These are phyloP conservation scores for Gardenia jasminoides DNA, from an alignment of 257 asterid genomes.

Conservation along the genomic window DNA sequence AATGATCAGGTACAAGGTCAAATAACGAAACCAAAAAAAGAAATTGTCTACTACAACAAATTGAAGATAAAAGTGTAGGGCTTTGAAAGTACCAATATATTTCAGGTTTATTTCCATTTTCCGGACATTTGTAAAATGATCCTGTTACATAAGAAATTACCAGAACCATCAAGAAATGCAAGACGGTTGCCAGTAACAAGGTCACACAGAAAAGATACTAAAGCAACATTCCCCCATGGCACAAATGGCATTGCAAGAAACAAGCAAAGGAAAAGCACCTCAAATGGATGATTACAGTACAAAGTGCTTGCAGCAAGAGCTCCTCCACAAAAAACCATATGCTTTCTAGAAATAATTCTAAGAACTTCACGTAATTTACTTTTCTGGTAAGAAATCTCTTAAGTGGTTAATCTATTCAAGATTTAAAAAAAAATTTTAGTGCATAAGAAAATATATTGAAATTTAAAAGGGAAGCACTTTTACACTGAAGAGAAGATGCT, in stretches of 20 bases:
- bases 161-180: not conserved
- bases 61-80: not conserved
- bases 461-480: not conserved
- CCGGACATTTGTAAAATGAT: conserved; percentile 69
- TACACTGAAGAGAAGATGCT: not conserved
- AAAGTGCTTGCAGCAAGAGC: not conserved
- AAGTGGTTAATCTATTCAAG: not conserved
- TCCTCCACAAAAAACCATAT: not conserved
- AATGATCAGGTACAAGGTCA: not conserved
- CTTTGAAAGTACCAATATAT: conserved; percentile 67
- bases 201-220: not conserved
- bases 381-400: not conserved
- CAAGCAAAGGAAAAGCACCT: not conserved
- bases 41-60: not conserved
- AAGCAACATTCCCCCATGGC: not conserved
- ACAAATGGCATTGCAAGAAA: not conserved
- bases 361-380: not conserved
- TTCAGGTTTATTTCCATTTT: conserved; percentile 75
- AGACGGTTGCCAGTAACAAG: not conserved
- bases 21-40: not conserved
- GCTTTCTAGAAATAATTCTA: not conserved
- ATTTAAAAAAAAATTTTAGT: not conserved
- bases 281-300: not conserved
- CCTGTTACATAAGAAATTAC: conserved; percentile 50
- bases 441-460: not conserved